Percentiles rank a stretch among this genome's conserved stretches.
phyloP scores from a whole-genome alignment of 2,329 filamentous ascomycete genomes.

The Aureobasidium sp. region DNA sequence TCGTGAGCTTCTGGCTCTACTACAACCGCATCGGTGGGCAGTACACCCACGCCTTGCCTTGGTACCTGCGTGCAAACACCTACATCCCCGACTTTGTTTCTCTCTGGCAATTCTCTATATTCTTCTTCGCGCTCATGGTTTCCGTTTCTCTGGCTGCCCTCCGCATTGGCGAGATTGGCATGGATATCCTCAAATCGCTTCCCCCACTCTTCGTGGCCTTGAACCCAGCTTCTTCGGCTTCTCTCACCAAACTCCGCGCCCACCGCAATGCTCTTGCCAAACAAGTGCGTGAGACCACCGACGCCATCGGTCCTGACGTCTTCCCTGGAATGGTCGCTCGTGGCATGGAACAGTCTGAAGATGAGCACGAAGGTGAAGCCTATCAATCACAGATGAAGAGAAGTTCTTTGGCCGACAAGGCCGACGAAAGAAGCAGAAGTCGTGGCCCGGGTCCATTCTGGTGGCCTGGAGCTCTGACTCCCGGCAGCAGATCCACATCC shows the following conservation, averaged over 20 bases:
- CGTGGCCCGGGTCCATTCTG: neutral
- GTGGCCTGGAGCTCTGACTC: neutral
- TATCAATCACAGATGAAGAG: conserved; percentile 4
- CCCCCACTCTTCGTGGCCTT: conserved; percentile 78
- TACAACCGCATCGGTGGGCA: conserved; percentile 68
- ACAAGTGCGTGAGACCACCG: conserved; percentile 85
- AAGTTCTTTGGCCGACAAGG: conserved; percentile 3
- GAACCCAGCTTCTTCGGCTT: conserved; percentile 75
- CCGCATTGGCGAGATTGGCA: conserved; percentile 92
- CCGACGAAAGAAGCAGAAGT: conserved; percentile 2
- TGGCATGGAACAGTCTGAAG: conserved; percentile 58
- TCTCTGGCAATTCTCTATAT: conserved; percentile 64
- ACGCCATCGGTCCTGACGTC: conserved; percentile 88
- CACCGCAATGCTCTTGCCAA: conserved; percentile 65
- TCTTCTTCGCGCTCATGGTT: conserved; percentile 73
- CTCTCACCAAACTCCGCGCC: conserved; percentile 66
- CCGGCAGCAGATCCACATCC: neutral
- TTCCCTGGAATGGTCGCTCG: conserved; percentile 47
- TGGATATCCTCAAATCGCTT: conserved; percentile 96
- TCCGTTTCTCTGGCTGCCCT: conserved; percentile 86
- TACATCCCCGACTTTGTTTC: conserved; percentile 71
- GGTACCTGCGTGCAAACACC: conserved; percentile 3
- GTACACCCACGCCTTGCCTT: neutral
- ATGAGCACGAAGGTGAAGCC: neutral
- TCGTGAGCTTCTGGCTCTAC: conserved; percentile 69